Evolutionary conservation across 768 basidiomycete species (phyloP).

Genomic region (Russula olivacea): DNA sequence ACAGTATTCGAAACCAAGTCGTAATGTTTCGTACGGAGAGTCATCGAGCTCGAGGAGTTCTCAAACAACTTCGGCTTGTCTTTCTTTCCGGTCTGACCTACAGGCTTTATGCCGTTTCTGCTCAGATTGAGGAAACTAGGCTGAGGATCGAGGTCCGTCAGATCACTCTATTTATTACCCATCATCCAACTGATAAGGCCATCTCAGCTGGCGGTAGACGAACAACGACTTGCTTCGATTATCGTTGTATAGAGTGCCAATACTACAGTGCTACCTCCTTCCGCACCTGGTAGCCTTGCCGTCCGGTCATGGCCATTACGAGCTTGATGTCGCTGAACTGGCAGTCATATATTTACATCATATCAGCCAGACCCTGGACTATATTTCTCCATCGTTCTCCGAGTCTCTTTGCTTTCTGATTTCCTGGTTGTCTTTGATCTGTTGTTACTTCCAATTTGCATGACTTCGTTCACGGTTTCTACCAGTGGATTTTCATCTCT

Average conservation of each 20-base stretch:
- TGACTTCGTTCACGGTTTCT: neutral
- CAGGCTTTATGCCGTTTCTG: neutral
- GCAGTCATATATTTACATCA: neutral
- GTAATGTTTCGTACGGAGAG: neutral
- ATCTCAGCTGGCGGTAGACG: neutral
- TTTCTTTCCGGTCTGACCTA: neutral
- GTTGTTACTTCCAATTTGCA: neutral
- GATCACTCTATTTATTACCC: neutral
- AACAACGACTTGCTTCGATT: neutral
- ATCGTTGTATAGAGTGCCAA: neutral
- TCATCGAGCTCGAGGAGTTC: neutral
- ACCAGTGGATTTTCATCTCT: neutral
- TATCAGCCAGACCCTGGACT: neutral
- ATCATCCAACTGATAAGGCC: neutral
- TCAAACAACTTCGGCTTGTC: slow-evolving; percentile 1
- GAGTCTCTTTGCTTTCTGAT: neutral
- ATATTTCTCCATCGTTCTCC: neutral
- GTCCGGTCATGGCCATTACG: too few species aligned
- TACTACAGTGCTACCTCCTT: neutral
- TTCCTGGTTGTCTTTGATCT: neutral
- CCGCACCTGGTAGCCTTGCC: neutral
- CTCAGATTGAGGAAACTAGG: neutral
- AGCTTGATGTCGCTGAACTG: too few species aligned
- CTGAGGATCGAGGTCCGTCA: neutral
- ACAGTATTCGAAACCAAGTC: neutral